Base-by-base conservation (phyloP, 2,329 filamentous ascomycete genomes). In the Rhynchosporium secalis region DNA sequence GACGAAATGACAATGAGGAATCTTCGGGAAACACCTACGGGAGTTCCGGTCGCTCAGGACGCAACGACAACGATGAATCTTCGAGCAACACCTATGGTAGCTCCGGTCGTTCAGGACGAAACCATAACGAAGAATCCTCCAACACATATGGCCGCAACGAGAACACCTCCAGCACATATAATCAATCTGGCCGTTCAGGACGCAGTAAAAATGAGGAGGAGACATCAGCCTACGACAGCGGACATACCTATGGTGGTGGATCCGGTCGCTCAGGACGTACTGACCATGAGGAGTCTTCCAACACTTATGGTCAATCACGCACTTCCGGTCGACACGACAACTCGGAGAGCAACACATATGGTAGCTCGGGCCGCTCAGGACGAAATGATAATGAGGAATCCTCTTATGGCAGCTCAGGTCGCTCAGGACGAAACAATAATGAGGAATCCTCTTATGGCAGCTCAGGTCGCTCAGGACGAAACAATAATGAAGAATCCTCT, bases 31-130 rank as follows among this genome's bases (percentile, higher is more conserved):
- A 54, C 15, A 60, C 58, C 20, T 60, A 49, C 20, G 48, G 58
- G 7, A n/a, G 13, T 9, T 58, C 56, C 10, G 43, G 56, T 3
- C 43, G 43, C 28, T 45, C 38, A 28, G 57, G 57, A 12, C 47
- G 40, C n/a, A 28, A 28, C 2, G 36, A 54, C n/a, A 57, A 51
- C 26, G 52, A 60, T 29, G 52, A 60, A 40, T 47, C 48, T n/a
- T 56, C 58, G 5, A 26, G 38, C 20, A 38, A 52, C 20, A 38
- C 49, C 12, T 41, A 47, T 45, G 58, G 49, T n/a, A 5, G 12
- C 1, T 51, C 47, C 7, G 29, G 33, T 4, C 33, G n/a, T 13
- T 40, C 49, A 20, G 49, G 49, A 40, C 33, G 49, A 4, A 33
- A 33, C 2, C n/a, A 54, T 13, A 56, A 43, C 38, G 48, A 60